These are phyloP conservation scores for Coriaria nepalensis DNA, from an alignment of 306 rosid species.

Conservation along the genomic window DNA sequence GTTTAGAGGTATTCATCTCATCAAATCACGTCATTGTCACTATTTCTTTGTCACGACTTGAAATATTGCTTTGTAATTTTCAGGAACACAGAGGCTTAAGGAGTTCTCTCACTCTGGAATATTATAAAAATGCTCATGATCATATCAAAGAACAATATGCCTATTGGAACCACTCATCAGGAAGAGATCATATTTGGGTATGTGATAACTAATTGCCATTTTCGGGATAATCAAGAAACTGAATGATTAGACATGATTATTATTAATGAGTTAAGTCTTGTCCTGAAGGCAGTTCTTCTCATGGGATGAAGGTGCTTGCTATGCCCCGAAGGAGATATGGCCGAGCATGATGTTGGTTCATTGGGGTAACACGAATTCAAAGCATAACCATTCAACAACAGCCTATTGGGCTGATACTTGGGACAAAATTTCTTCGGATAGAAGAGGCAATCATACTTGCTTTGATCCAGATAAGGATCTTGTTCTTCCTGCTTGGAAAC, in stretches of 20 bases:
- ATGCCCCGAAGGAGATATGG: conserved; percentile 99
- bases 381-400: conserved; percentile 87
- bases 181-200: conserved; percentile 98
- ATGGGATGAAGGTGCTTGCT: conserved; percentile 99
- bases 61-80: conserved; percentile 16
- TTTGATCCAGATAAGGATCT: conserved; percentile 93
- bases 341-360: conserved; percentile 95
- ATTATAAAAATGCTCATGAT: conserved; percentile 54
- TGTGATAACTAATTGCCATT: no score
- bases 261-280: conserved; percentile 27
- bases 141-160: conserved; percentile 64
- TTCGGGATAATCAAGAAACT: no score
- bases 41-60: conserved; percentile 10
- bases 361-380: conserved; percentile 94
- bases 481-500: conserved; percentile 97
- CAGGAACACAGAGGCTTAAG: conserved; percentile 84
- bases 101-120: conserved; percentile 86
- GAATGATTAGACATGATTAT: conserved; percentile 6
- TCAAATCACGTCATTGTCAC: background rate
- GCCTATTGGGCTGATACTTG: conserved; percentile 92
- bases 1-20: conserved; percentile 36
- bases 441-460: conserved; percentile 80
- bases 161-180: conserved; percentile 83
- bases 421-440: conserved; percentile 51
- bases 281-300: conserved; percentile 77